A percentile compares a stretch with the other conserved stretches of the same genome.
Conservation (phyloP, 179 eudicot genomes). For the Beta lomatogona region DNA sequence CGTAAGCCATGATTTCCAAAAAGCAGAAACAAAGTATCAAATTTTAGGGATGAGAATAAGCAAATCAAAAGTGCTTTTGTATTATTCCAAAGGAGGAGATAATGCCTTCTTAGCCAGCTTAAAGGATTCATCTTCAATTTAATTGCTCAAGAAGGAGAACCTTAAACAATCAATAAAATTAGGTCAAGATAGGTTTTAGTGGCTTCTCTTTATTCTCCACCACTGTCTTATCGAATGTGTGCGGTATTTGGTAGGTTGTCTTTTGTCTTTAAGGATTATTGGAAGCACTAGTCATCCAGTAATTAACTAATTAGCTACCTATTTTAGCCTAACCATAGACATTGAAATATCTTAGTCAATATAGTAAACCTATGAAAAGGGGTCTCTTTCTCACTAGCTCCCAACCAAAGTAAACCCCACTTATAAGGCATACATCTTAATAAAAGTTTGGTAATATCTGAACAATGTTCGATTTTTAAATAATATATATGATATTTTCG, state of each 20-base stretch:
- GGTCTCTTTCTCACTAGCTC: not conserved
- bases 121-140: conserved; percentile 20
- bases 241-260: conserved; percentile 64
- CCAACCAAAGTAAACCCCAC: too few relatives aligned
- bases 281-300: conserved; percentile 31
- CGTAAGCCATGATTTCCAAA: conserved; percentile 27
- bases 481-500: too few relatives aligned
- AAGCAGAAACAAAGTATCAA: conserved; percentile 27
- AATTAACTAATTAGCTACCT: conserved; percentile 8
- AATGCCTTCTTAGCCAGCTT: conserved; percentile 19
- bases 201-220: conserved; percentile 70
- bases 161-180: conserved; percentile 19
- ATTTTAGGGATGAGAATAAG: conserved; percentile 21
- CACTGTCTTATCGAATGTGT: conserved; percentile 48
- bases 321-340: conserved; percentile 28
- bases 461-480: too few relatives aligned
- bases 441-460: too few relatives aligned
- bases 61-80: conserved; percentile 25
- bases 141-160: conserved; percentile 13
- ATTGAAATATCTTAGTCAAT: conserved; percentile 3
- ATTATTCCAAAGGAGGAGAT: conserved; percentile 11
- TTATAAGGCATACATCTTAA: too few relatives aligned
- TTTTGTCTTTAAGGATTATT: conserved; percentile 63
- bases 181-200: conserved; percentile 25
- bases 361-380: not conserved